A percentile compares a stretch with the other conserved stretches of the same genome.
Conservation (phyloP, 202 grass and related monocot species). For the Cymbopogon flexuosus region DNA sequence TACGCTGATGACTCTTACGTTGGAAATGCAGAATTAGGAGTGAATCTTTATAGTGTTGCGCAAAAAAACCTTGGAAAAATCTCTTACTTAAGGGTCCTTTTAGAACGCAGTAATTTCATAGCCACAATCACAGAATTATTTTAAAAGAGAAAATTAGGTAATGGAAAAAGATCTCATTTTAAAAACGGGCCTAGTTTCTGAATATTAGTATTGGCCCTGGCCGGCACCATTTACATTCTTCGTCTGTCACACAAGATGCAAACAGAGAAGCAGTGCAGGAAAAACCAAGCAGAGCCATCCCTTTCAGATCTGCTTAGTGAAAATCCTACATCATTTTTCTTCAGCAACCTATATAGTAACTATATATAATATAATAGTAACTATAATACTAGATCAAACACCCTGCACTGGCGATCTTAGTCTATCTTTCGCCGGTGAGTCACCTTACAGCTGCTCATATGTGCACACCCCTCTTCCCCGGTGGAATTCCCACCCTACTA, state of each 20-base stretch:
- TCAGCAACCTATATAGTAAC: background rate
- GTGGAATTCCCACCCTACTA: conserved; percentile 32
- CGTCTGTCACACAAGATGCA: conserved; percentile 11
- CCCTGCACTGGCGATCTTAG: background rate
- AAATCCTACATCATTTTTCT: conserved; percentile 30
- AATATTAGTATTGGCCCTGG: background rate
- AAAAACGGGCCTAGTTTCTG: background rate
- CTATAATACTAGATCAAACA: background rate
- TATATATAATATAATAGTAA: background rate
- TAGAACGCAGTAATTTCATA: background rate
- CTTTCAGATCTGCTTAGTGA: conserved; percentile 22
- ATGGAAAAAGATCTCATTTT: background rate
- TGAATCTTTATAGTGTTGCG: background rate
- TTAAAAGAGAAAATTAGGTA: background rate
- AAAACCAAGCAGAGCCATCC: background rate
- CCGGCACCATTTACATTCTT: background rate
- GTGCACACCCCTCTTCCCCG: background rate
- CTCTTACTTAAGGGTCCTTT: background rate
- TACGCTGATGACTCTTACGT: background rate
- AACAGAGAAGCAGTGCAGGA: background rate
- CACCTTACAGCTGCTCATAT: background rate
- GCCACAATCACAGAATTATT: background rate
- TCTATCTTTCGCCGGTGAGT: conserved; percentile 8
- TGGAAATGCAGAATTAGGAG: background rate
- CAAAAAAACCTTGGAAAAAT: background rate